Conservation (phyloP, 83 land plant species). For the Picea mariana region DNA sequence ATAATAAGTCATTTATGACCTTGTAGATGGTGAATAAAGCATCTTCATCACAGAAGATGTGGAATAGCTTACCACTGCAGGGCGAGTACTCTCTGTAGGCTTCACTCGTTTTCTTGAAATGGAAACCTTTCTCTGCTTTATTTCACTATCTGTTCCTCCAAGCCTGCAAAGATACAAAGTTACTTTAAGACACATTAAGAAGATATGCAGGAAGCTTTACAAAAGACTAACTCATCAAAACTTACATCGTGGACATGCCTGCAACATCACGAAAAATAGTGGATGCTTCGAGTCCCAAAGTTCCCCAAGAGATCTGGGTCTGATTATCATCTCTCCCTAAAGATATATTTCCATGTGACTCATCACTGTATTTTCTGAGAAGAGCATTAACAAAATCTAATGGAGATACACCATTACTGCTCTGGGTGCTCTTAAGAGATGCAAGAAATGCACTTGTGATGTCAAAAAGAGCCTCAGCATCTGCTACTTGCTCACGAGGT, state of each 20-base stretch:
- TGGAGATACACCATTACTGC: constrained; percentile 35
- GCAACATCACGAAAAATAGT: constrained; percentile 36
- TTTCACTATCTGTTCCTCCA: constrained; percentile 65
- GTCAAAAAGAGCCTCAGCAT: constrained; percentile 70
- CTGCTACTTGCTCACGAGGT: constrained; percentile 76
- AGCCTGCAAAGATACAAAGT: constrained; percentile 30
- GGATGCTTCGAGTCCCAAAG: constrained; percentile 48
- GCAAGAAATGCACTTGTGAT: constrained; percentile 38
- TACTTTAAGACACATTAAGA: not conserved
- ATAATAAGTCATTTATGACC: not conserved
- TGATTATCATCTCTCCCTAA: constrained; percentile 10
- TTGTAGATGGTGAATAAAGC: not conserved
- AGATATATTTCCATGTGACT: constrained; percentile 3
- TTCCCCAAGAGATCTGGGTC: constrained; percentile 35
- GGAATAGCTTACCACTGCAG: constrained; percentile 45
- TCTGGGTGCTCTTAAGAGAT: constrained; percentile 38
- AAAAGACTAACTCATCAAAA: not conserved
- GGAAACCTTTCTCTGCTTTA: constrained; percentile 41
- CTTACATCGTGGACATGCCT: constrained; percentile 73
- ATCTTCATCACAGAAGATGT: not conserved
- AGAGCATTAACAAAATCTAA: constrained; percentile 44
- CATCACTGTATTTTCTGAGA: constrained; percentile 28
- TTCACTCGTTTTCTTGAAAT: constrained; percentile 28
- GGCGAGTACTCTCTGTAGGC: constrained; percentile 41
- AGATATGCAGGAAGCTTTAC: not conserved